Evolutionary conservation across 371 early-diverging fungal species (phyloP), one percentile per base, ranked within the genome.

Genomic region (Apophysomyces elegans): DNA sequence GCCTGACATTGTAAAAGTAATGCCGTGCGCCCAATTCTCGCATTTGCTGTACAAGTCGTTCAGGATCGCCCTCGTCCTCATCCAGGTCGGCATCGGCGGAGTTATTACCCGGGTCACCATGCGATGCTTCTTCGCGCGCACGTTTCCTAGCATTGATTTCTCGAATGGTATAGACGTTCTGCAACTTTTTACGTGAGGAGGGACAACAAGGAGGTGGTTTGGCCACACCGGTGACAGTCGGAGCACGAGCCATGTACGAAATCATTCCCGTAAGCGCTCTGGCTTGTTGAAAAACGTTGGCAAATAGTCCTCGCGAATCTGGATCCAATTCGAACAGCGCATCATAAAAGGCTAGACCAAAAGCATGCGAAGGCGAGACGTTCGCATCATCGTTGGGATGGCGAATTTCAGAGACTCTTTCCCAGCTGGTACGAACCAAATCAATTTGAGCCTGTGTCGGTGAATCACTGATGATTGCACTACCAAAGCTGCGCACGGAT

Each of bases 181-280:
- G 61, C 7, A 50, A 41, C 44, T 61, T 61, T 2, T 67, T 71
- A 0, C 61, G 43, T 0, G 63, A 36, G 6, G 63, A 64, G 39
- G 70, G 65, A 14, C 61, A 56, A 18, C 58, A 59, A n/a, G 41
- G 46, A 12, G 56, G 35, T 11, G 58, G 37, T 11, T 21, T 18
- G 18, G 64, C 26, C 16, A 56, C 64, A 5, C 66, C 64, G 4
- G 71, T 63, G 7, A 71, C 68, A 43, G 61, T 56, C 0, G 76
- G 77, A 16, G 77, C 71, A 58, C 76, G 60, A 13, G 76, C 71
- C 39, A 81, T 74, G 44, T 74, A 81, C 0, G 74, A 73, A 6
- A 81, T 77, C 75, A 81, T 79, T 1, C 82, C 79, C 4, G 79
- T 75, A 13, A 81, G 64, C 13, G 79, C 82, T 47, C 76, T 66